A percentile compares a stretch with the other conserved stretches of the same genome.
Conservation (phyloP, 371 early-diverging fungal genomes). For the Cokeromyces recurvatus region DNA sequence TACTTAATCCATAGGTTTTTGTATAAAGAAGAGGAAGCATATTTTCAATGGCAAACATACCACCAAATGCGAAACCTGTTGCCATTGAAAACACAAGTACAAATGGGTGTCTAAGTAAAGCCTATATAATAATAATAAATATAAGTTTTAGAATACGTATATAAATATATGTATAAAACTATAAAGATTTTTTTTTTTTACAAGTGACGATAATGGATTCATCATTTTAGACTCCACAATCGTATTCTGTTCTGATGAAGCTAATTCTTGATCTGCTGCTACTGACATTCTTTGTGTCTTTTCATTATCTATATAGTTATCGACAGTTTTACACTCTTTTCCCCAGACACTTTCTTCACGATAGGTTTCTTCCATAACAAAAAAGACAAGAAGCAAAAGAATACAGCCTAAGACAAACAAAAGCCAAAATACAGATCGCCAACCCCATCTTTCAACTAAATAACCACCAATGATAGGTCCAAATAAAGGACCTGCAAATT, state of each 20-base stretch:
- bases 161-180: neutral
- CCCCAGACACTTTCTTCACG: conserved; percentile 43
- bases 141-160: neutral
- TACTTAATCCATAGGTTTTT: conserved; percentile 24
- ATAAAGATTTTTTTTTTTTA: conserved; percentile 3
- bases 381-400: conserved; percentile 24
- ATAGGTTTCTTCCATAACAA: conserved; percentile 70
- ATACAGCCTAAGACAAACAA: conserved; percentile 29
- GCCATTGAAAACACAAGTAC: conserved; percentile 49
- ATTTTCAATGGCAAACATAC: conserved; percentile 50
- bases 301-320: conserved; percentile 4
- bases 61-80: conserved; percentile 54
- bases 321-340: conserved; percentile 8
- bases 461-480: conserved; percentile 42
- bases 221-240: conserved; percentile 19
- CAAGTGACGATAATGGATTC: conserved; percentile 35
- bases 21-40: conserved; percentile 41
- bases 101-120: conserved; percentile 48
- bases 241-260: conserved; percentile 7
- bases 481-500: conserved; percentile 41
- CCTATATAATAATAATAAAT: conserved; percentile 9
- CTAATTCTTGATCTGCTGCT: too few relatives aligned
- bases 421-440: conserved; percentile 39
- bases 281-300: too few relatives aligned
- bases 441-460: conserved; percentile 38